Base-by-base conservation (phyloP, 2,329 filamentous ascomycete genomes). In the Neofusicoccum kwambonambiense region DNA sequence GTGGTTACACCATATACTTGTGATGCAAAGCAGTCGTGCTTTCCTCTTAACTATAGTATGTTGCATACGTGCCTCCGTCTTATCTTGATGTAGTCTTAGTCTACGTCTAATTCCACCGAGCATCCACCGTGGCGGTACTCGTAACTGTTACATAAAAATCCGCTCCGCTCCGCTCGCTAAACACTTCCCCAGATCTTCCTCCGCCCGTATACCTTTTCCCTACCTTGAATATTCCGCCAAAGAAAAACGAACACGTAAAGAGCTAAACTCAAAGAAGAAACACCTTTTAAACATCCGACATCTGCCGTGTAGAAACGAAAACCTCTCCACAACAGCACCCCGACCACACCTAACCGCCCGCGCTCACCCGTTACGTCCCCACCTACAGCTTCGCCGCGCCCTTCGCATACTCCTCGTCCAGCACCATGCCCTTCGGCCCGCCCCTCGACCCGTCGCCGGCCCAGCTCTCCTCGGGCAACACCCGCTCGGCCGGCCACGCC, bases 401-500 rank as follows among this genome's bases (percentile, higher is more conserved):
- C 76, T 78, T 73, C 56, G 72, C 69, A 75, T 78, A 72, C 74
- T 81, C 71, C 66, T 81, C 73, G 17, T 70, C 82, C 58, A 78
- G 64, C 17, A 77, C 69, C 75, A 78, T 68, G 1, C 76, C 76
- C 60, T 71, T 67, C 50, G 77, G 68, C 7, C 78, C 78, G 41
- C 75, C 76, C 4, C 77, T 66, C 61, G 73, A 76, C 65, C 77
- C 77, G 69, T 79, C 77, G 5, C 75, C 75, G 13, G 65, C 69
- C 76, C 76, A 78, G 66, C 65, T 22, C 19, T 72, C 74, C 68
- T 79, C 70, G 3, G 75, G 60, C 68, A 71, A 50, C 67, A 70
- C 57, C 49, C 76, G 79, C 67, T 79, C 74, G 67, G 70, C 67
- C 8, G 80, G 80, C 70, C 85, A 84, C 62, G 81, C 80, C 82